phyloP scores from a whole-genome alignment of 768 basidiomycete species.

The Leccinum rimulosum region DNA sequence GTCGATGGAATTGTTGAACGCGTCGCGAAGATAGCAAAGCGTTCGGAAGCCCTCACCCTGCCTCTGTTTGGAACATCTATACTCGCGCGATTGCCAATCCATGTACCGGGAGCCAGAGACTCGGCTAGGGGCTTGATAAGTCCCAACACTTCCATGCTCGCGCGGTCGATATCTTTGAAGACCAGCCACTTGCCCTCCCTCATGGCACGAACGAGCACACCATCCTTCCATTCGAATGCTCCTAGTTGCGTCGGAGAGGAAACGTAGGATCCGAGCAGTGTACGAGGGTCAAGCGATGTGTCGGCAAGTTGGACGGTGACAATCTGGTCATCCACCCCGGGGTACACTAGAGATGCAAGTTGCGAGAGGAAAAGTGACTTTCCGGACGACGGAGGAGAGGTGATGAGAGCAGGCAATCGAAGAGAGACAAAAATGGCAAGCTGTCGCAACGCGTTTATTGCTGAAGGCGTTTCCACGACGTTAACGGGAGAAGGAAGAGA shows the following conservation, averaged over 20 bases:
- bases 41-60: slow-evolving; percentile 68
- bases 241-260: slow-evolving; percentile 84
- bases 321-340: slow-evolving; percentile 61
- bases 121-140: slow-evolving; percentile 83
- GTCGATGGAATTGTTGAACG: slow-evolving; percentile 58
- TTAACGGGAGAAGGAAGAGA: slow-evolving; percentile 27
- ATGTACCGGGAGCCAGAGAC: slow-evolving; percentile 62
- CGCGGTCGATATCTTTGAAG: slow-evolving; percentile 89
- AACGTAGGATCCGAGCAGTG: slow-evolving; percentile 88
- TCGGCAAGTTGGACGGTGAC: slow-evolving; percentile 90
- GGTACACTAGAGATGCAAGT: slow-evolving; percentile 65
- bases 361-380: slow-evolving; percentile 80
- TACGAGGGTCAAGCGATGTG: slow-evolving; percentile 91
- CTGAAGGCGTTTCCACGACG: slow-evolving; percentile 64
- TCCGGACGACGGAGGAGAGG: slow-evolving; percentile 84
- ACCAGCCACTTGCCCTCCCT: slow-evolving; percentile 90
- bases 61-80: slow-evolving; percentile 76
- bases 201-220: slow-evolving; percentile 87
- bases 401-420: slow-evolving; percentile 75
- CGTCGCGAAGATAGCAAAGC: slow-evolving; percentile 88
- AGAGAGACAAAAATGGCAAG: slow-evolving; percentile 66
- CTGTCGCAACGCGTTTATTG: slow-evolving; percentile 53
- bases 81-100: slow-evolving; percentile 69
- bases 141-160: slow-evolving; percentile 85
- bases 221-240: slow-evolving; percentile 95